phyloP scores from a whole-genome alignment of 306 rosid genomes.

The Sindora glabra region DNA sequence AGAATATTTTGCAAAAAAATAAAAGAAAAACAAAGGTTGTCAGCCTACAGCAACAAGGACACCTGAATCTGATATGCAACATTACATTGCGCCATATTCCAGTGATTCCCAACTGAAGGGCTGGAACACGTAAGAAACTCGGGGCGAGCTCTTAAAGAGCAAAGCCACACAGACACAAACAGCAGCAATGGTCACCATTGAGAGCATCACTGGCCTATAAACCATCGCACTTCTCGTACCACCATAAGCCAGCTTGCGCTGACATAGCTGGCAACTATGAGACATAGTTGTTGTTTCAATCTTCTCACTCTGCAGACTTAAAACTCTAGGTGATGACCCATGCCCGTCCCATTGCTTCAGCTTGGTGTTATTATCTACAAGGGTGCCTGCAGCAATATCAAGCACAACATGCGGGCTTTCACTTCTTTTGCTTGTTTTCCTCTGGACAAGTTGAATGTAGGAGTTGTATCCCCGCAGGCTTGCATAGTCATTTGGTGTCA shows the following conservation, averaged over 20 bases:
- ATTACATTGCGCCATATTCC: constrained; percentile 65
- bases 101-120: constrained; percentile 81
- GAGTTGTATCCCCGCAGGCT: constrained; percentile 44
- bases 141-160: constrained; percentile 79
- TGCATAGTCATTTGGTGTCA: constrained; percentile 68
- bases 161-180: constrained; percentile 88
- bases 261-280: constrained; percentile 40
- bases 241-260: constrained; percentile 32
- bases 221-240: constrained; percentile 34
- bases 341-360: constrained; percentile 31
- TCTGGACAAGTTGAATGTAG: constrained; percentile 60
- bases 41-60: too few species aligned
- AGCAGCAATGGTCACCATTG: constrained; percentile 80
- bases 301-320: constrained; percentile 47
- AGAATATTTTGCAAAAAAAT: too few species aligned
- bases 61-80: not conserved
- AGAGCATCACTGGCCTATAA: constrained; percentile 74
- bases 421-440: constrained; percentile 44
- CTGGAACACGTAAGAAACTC: constrained; percentile 50
- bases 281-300: constrained; percentile 2
- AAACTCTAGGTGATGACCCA: constrained; percentile 28
- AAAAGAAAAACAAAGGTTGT: too few species aligned
- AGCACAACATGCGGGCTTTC: constrained; percentile 64
- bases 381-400: constrained; percentile 39
- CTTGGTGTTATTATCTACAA: constrained; percentile 31